Evolutionary conservation across 73 alveolate species (phyloP).

Genomic region (Stentor coeruleus): DNA sequence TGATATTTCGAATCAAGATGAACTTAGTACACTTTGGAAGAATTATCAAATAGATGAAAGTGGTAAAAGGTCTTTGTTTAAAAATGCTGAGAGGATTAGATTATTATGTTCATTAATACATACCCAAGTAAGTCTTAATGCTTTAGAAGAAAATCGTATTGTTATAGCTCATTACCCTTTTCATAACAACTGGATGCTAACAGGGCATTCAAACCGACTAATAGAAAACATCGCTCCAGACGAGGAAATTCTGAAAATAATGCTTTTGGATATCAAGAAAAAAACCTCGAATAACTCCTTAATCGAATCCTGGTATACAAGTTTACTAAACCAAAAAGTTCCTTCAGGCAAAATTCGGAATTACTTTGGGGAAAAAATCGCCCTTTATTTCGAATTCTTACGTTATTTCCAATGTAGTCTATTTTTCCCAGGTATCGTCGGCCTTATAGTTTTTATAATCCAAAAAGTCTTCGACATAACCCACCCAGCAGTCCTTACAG

Average conservation of each 20-base stretch:
- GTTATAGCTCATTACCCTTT: conserved; percentile 20
- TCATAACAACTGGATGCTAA: neutral
- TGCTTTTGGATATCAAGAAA: neutral
- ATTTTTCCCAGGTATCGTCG: conserved; percentile 27
- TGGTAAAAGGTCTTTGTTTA: conserved; percentile 13
- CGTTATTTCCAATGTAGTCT: conserved; percentile 31
- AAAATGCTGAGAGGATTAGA: neutral
- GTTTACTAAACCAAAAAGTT: neutral
- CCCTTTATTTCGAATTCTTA: conserved; percentile 37
- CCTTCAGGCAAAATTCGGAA: conserved; percentile 28
- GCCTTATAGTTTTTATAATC: conserved; percentile 27
- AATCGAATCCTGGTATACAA: neutral
- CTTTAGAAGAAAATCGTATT: neutral
- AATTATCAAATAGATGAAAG: neutral
- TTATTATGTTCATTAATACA: neutral
- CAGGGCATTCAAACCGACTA: neutral
- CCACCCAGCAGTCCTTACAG: conserved; percentile 7
- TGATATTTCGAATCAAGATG: conserved; percentile 18
- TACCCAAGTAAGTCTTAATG: neutral
- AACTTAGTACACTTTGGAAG: neutral
- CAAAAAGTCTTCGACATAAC: neutral
- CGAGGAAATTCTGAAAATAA: neutral
- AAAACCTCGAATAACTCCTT: neutral
- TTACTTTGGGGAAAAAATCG: conserved; percentile 48
- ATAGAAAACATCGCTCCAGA: neutral